Base-by-base conservation (phyloP, 2,329 filamentous ascomycete species). In the Myotisia sp. region DNA sequence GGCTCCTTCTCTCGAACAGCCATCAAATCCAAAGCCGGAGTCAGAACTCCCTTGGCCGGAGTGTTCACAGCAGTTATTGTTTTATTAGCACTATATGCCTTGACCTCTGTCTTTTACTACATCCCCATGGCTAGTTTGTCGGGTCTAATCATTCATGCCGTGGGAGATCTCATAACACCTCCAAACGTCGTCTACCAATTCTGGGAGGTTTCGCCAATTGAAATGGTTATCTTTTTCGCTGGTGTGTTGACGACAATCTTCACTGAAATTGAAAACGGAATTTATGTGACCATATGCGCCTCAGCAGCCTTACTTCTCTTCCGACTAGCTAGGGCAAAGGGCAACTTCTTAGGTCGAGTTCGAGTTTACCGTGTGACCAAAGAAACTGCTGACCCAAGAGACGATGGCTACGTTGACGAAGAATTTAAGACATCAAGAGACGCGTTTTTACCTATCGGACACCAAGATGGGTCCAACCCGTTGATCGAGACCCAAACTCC, bases 1-100 rank as follows among this genome's bases (percentile, higher is more conserved):
- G 75, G 73, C 16, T 74, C 73, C 42, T 77, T 79, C 68, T 76
- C 72, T 0, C 63, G 74, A 6, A 78, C 74, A 1, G 72, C 75
- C 6, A 72, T 79, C 47, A 79, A 78, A 57, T 76, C 71, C 0
- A 65, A 71, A 19, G 74, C 70, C 32, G 67, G 69, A 21, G 74
- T 78, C 45, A 68, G 66, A 40, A 74, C 70, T 4, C 75, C 75
- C 0, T 55, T 76, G 0, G 73, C 68, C 26, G 73, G 74, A 3
- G 43, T 74, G 14, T 59, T 79, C 35, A 76, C 74, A 0, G 67
- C 71, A 2, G 71, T 64, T 3, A 70, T 75, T 30, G 71, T 79
- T 12, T 55, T 79, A 5, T 51, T 78, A 1, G 71, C 67, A 13
- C 67, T 79, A 17, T 78, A 72, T 46, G 64, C 72, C 38, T 65